phyloP scores from a whole-genome alignment of 805 yeast genomes.

The Jamesozyma piceae region DNA sequence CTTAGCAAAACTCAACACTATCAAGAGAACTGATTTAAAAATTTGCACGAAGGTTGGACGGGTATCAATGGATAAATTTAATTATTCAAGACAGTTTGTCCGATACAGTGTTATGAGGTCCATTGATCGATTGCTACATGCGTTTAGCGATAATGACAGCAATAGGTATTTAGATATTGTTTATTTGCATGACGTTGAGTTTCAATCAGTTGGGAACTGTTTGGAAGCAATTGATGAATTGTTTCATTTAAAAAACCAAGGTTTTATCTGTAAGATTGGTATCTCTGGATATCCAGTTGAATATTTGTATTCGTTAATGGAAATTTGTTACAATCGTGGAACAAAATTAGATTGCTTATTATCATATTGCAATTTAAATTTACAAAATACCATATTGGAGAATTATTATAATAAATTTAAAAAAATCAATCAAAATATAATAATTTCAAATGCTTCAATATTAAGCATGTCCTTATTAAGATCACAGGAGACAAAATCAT shows the following conservation, averaged over 20 bases:
- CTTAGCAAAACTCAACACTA: constrained; percentile 30
- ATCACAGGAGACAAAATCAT: constrained; percentile 52
- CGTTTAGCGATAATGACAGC: constrained; percentile 32
- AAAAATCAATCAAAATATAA: constrained; percentile 43
- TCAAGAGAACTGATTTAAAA: constrained; percentile 50
- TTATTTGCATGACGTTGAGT: constrained; percentile 84
- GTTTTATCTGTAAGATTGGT: constrained; percentile 58
- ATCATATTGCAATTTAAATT: constrained; percentile 71
- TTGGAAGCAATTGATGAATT: constrained; percentile 56
- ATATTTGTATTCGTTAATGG: constrained; percentile 47
- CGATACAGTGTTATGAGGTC: constrained; percentile 58
- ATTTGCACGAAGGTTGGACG: constrained; percentile 87
- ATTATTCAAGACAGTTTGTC: constrained; percentile 56
- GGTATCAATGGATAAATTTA: constrained; percentile 56
- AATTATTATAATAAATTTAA: constrained; percentile 42
- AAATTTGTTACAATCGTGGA: constrained; percentile 22
- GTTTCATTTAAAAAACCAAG: constrained; percentile 50
- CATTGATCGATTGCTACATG: constrained; percentile 42
- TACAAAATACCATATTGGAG: constrained; percentile 58
- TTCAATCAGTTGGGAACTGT: constrained; percentile 47
- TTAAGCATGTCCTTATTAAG: constrained; percentile 80
- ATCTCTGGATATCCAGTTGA: constrained; percentile 82
- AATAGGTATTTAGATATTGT: constrained; percentile 63
- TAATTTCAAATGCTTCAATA: constrained; percentile 74
- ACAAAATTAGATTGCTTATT: constrained; percentile 64